Evolutionary conservation across 1,284 basidiomycete species (phyloP), one percentile per base, ranked within the genome.

Genomic region (Pseudozyma flocculosa): DNA sequence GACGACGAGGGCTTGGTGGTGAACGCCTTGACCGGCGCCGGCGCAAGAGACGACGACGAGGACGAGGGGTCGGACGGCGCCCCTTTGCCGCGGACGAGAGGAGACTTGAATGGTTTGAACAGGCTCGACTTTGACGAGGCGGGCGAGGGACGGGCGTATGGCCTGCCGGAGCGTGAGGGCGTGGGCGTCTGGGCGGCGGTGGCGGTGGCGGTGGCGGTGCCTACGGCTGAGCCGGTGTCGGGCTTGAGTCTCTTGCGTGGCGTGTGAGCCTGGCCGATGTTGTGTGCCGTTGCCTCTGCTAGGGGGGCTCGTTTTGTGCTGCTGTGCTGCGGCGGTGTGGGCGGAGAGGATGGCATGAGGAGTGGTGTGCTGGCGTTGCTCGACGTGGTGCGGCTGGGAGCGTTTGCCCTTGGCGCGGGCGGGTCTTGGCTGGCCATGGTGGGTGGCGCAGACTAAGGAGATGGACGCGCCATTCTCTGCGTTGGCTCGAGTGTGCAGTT

Each of bases 221-320:
- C 17, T 38, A 23, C 7, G 34, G 15, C 11, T 5, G 17, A n/a
- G 46, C 10, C 14, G 10, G 21, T 46, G 23, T 48, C 41, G 42
- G 3, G 42, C 18, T 3, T 34, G 48, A 15, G n/a, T 45, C 11
- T 40, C 36, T 57, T 56, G 39, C 56, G 39, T 4, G 54, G 59
- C 38, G 59, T 56, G 15, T 52, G 48, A 40, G 55, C 54, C 2
- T 53, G 53, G 17, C 36, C 40, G 4, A 2, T 38, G 47, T 15
- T 49, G 49, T 3, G 32, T 49, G 1, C 44, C 58, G 10, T 29
- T 29, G n/a, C n/a, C n/a, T 29, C 26, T 29, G 7, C 26, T 11
- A 29, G 11, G 26, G 26, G 26, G 7, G 11, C 26, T 29, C 26
- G n/a, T n/a, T n/a, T n/a, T n/a, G n/a, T n/a, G n/a, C n/a, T n/a